Evolutionary conservation across 169 alveolate species (phyloP).

Genomic region (Plasmodium gallinaceum): DNA sequence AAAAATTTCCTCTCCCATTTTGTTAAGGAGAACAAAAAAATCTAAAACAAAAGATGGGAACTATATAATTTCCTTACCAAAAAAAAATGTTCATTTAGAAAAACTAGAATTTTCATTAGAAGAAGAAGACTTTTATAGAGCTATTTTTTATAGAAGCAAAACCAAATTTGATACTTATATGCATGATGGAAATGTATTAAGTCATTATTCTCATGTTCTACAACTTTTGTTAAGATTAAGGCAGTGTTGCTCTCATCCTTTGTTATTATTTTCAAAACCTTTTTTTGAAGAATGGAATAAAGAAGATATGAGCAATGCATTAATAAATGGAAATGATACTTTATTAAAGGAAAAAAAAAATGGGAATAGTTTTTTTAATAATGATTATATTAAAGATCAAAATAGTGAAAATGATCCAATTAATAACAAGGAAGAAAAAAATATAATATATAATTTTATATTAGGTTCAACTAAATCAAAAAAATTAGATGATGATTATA

Average conservation of each 20-base stretch:
- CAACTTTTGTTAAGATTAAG: slow-evolving; percentile 87
- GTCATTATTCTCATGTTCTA: slow-evolving; percentile 87
- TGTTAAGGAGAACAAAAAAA: slow-evolving; percentile 92
- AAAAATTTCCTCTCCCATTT: slow-evolving; percentile 79
- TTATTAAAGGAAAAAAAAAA: background rate
- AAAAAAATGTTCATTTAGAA: slow-evolving; percentile 85
- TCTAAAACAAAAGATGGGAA: slow-evolving; percentile 86
- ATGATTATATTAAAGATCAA: background rate
- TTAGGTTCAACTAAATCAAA: slow-evolving; percentile 46
- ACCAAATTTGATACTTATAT: slow-evolving; percentile 84
- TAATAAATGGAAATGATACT: background rate
- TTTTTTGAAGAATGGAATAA: slow-evolving; percentile 73
- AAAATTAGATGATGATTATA: slow-evolving; percentile 25
- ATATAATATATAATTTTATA: slow-evolving; percentile 55
- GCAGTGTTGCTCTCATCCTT: slow-evolving; percentile 89
- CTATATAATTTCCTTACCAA: slow-evolving; percentile 88
- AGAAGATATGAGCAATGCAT: slow-evolving; percentile 32
- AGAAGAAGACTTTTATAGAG: slow-evolving; percentile 82
- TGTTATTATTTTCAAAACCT: slow-evolving; percentile 74
- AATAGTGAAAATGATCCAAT: background rate
- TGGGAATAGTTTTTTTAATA: background rate
- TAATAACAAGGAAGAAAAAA: slow-evolving; percentile 4
- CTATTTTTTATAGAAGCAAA: slow-evolving; percentile 78
- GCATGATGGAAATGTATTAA: slow-evolving; percentile 81
- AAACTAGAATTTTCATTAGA: slow-evolving; percentile 84